Evolutionary conservation across 805 yeast genomes (phyloP), one percentile per base, ranked within the genome.

Genomic region (Ogataea parapolymorpha): DNA sequence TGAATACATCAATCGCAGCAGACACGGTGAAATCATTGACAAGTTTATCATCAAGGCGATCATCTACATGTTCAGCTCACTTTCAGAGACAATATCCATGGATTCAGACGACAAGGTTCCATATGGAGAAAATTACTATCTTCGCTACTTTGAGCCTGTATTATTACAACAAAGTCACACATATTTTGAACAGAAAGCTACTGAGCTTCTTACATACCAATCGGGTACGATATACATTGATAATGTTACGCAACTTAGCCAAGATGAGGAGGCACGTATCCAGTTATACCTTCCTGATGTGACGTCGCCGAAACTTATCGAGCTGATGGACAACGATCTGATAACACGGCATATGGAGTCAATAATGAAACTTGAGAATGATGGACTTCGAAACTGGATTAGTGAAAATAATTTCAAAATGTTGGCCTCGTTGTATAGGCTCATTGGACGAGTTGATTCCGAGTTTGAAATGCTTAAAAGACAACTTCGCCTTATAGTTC

Each of bases 61-160:
- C 8, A 72, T 87, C 12, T 70, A 68, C 30, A 85, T 90, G 89
- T 71, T 86, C 57, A 93, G 86, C 54, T 65, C 81, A 5, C 62
- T 86, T 26, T 62, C 70, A 4, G 83, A 77, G 30, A 44, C 51
- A 4, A 30, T 48, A 17, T 35, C 49, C 6, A 20, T 42, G 32
- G 53, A 50, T 6, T n/a, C 35, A 3, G n/a, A 26, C 10, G 43
- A 32, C 6, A 46, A 49, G 1, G 44, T 47, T 3, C 67, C 59
- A n/a, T 58, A 63, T 16, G 74, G 75, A 5, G 89, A 81, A 42
- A 80, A 75, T 40, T 82, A 79, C 48, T 88, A 84, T 54, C 65
- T 70, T 18, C 72, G 69, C 14, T 71, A 66, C 31, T 84, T 89
- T 58, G 95, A 87, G 51, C 89, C 87, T 0, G 63, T 58, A 36